These are phyloP conservation scores for Schizosaccharomyces versatilis DNA, from an alignment of 1,139 yeast genomes.

Conservation along the genomic window DNA sequence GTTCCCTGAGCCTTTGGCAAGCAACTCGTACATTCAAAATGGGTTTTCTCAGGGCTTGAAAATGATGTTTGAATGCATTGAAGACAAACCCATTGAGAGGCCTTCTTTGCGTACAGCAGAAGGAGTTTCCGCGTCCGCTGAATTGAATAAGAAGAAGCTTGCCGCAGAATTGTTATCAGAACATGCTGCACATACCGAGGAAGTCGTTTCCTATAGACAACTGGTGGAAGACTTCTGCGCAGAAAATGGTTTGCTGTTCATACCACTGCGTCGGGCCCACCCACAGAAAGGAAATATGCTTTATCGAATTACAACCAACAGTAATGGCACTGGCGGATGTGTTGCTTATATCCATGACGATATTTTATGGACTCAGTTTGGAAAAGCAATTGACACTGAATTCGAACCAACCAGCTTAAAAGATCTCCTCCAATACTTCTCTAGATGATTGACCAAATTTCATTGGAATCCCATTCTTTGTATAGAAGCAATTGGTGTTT, in stretches of 20 bases:
- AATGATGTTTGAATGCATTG: constrained; percentile 20
- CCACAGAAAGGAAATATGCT: constrained; percentile 20
- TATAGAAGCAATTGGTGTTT: no score
- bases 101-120: constrained; percentile 11
- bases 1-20: constrained; percentile 15
- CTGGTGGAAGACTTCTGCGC: constrained; percentile 28
- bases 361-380: constrained; percentile 24
- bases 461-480: no score
- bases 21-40: constrained; percentile 13
- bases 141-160: background rate
- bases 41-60: constrained; percentile 18
- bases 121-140: constrained; percentile 10
- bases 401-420: background rate
- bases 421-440: background rate
- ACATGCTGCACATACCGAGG: constrained; percentile 1
- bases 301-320: constrained; percentile 19
- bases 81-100: constrained; percentile 5
- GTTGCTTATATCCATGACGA: constrained; percentile 26
- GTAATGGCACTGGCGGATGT: constrained; percentile 19
- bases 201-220: constrained; percentile 25
- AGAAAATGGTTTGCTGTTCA: constrained; percentile 20
- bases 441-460: no score
- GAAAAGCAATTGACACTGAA: background rate
- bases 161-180: constrained; percentile 3
- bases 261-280: constrained; percentile 19